Evolutionary conservation across 116 monocot genomes (phyloP), one percentile per base, ranked within the genome.

Genomic region (Trichopus zeylanicus): DNA sequence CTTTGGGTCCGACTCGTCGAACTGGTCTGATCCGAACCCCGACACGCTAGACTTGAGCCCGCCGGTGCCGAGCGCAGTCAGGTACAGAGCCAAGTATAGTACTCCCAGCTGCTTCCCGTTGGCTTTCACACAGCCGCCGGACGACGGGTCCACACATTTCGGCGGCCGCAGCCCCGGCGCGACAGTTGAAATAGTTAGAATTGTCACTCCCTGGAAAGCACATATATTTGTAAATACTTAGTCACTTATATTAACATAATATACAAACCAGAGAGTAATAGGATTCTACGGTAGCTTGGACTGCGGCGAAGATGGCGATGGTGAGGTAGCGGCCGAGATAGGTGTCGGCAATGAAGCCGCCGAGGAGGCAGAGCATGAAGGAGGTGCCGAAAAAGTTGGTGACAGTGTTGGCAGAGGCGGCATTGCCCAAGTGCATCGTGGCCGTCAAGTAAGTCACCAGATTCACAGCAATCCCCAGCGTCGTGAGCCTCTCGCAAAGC

Each of bases 1-100:
- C 32, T 4, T 48, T 10, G 4, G 57, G 68, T 89, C 59, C 0
- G 61, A 62, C 67, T 89, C 89, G 64, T 94, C 94, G 83, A 89
- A 94, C 72, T 94, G 94, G 79, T 94, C 94, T 7, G 94, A 89
- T 9, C 86, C 83, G 60, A 94, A 86, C 21, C 89, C 94, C 1
- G 94, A 94, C 54, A 94, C 89, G 71, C 86, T 94, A 29, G 94
- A 89, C 61, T 94, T 94, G 42, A 94, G 61, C 16, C 94, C 89
- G 0, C 89, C 89, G 2, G 86, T 89, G 13, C 94, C 94, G 3
- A 89, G 68, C 8, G 94, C 94, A 1, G 86, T 89, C 48, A 86
- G 39, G 64, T 89, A 89, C 53, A 94, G 81, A 12, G 78, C 89
- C 23, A 84, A 23, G 67, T 83, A 81, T 19, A 94, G 86, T 5